A percentile compares a stretch with the other conserved stretches of the same genome.
Conservation (phyloP, 2,329 filamentous ascomycete species). For the Pleurostoma richardsiae region DNA sequence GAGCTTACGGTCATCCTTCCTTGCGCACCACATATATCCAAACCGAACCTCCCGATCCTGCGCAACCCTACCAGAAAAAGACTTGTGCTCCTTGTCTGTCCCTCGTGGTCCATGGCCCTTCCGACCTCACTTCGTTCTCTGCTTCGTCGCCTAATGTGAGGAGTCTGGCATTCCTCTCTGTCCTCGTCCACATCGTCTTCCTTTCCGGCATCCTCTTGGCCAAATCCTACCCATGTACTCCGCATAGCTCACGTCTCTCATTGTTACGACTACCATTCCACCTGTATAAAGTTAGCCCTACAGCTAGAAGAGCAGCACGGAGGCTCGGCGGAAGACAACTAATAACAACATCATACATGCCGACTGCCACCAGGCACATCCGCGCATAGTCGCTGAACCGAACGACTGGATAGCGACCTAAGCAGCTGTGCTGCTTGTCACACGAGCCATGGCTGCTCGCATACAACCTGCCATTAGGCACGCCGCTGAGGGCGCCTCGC, state of each 20-base stretch:
- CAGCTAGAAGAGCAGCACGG: neutral
- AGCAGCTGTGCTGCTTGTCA: constrained; percentile 7
- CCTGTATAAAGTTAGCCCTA: too few species aligned
- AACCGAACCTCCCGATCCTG: neutral
- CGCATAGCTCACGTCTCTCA: too few species aligned
- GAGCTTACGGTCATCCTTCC: neutral
- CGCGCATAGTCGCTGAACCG: constrained; percentile 7
- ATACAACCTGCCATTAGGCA: constrained; percentile 22
- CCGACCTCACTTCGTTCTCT: neutral
- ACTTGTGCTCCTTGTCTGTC: too few species aligned
- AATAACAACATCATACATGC: neutral
- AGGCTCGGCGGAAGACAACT: neutral
- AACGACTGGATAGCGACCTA: neutral
- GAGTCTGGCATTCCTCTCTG: neutral
- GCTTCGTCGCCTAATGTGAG: neutral
- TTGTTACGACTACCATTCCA: too few species aligned
- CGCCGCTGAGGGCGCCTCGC: constrained; percentile 24
- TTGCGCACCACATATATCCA: neutral
- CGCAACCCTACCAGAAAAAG: neutral
- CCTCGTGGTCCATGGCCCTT: too few species aligned
- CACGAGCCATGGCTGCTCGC: constrained; percentile 32
- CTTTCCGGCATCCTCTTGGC: neutral
- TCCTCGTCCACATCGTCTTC: neutral
- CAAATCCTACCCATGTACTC: too few species aligned
- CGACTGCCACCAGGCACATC: neutral